Percentiles rank a stretch among this genome's conserved stretches.
Evolutionary conservation across 371 early-diverging fungal species (phyloP).

Genomic region (Syncephalis fuscata): DNA sequence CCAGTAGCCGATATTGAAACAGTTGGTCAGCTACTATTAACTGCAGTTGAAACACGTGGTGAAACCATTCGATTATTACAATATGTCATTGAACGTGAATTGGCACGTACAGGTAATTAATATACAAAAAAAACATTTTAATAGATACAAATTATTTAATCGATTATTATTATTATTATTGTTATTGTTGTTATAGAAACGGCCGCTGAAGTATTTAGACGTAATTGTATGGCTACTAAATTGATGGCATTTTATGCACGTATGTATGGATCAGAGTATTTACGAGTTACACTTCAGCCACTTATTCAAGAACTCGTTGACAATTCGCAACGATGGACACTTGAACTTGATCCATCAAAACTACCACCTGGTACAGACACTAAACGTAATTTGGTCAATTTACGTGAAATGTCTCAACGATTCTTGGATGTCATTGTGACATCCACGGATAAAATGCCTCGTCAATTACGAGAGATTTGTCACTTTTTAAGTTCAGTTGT

Average conservation of each 20-base stretch:
- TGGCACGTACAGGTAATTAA: constrained; percentile 41
- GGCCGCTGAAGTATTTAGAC: constrained; percentile 64
- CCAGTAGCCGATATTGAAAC: constrained; percentile 79
- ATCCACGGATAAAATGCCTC: constrained; percentile 51
- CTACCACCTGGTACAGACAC: constrained; percentile 42
- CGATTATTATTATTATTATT: too few species aligned
- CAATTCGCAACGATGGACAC: constrained; percentile 24
- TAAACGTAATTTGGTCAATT: constrained; percentile 56
- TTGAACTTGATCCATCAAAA: constrained; percentile 72
- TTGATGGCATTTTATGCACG: constrained; percentile 70
- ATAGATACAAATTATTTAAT: too few species aligned
- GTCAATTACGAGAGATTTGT: constrained; percentile 63
- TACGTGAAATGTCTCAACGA: constrained; percentile 51
- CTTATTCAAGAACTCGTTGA: constrained; percentile 33
- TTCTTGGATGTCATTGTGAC: constrained; percentile 72
- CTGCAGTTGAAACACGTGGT: constrained; percentile 63
- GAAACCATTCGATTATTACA: constrained; percentile 53
- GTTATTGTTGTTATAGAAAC: constrained; percentile 1
- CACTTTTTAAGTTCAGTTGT: constrained; percentile 60
- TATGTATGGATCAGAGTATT: constrained; percentile 62
- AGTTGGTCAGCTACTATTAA: constrained; percentile 54
- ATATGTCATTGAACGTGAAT: constrained; percentile 69
- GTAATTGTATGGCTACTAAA: constrained; percentile 81
- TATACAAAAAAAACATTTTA: too few species aligned
- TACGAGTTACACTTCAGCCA: constrained; percentile 64